A percentile compares a stretch with the other conserved stretches of the same genome.
phyloP scores from a whole-genome alignment of 2,329 filamentous ascomycete genomes.

The Bipolaris zeicola region DNA sequence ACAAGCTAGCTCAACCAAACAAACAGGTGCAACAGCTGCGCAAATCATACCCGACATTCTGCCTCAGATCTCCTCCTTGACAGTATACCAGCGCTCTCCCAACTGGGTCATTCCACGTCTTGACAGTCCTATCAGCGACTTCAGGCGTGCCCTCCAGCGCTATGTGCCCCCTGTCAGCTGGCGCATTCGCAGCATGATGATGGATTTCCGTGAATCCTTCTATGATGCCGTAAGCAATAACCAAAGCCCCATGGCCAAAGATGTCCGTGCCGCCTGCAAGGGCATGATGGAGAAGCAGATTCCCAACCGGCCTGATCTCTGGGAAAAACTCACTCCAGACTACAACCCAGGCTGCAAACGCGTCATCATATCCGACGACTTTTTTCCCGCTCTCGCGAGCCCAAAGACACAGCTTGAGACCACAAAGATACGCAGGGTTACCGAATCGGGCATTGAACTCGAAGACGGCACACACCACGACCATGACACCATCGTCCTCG shows the following conservation, averaged over 20 bases:
- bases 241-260: constrained; percentile 48
- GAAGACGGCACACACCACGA: constrained; percentile 50
- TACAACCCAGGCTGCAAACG: constrained; percentile 63
- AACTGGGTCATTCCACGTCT: constrained; percentile 64
- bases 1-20: too few species aligned
- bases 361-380: constrained; percentile 62
- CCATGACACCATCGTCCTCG: constrained; percentile 62
- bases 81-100: constrained; percentile 63
- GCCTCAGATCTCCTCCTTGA: constrained; percentile 56
- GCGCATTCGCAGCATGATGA: constrained; percentile 57
- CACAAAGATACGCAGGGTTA: constrained; percentile 54
- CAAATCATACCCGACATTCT: constrained; percentile 65
- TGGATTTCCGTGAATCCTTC: constrained; percentile 61
- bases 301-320: constrained; percentile 56
- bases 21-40: constrained; percentile 55
- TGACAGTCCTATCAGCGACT: constrained; percentile 54
- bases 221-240: constrained; percentile 54
- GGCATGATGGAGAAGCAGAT: constrained; percentile 55
- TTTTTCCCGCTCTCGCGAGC: constrained; percentile 56
- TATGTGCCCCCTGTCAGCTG: constrained; percentile 59
- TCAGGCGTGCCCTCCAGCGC: constrained; percentile 52
- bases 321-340: constrained; percentile 59
- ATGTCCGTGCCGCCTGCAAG: constrained; percentile 48
- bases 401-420: constrained; percentile 61
- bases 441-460: constrained; percentile 55